These are phyloP conservation scores for Calocybe gangraenosa DNA, from an alignment of 768 basidiomycete genomes.

Conservation along the genomic window DNA sequence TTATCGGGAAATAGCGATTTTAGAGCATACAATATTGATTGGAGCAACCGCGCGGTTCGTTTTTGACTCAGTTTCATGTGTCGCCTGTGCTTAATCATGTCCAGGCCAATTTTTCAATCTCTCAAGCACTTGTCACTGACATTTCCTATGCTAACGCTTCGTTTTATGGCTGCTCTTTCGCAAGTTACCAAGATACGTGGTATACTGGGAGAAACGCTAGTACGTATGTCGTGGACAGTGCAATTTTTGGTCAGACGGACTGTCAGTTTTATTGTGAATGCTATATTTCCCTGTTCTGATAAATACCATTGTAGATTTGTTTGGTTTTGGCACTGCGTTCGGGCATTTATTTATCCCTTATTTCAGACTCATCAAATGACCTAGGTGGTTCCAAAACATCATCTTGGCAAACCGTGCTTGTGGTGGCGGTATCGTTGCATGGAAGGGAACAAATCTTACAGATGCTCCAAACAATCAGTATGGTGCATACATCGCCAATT, in stretches of 20 bases:
- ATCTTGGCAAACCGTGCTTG: constrained; percentile 60
- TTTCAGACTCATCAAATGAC: not conserved
- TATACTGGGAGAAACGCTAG: constrained; percentile 56
- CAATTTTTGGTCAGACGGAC: constrained; percentile 61
- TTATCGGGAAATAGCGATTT: constrained; percentile 55
- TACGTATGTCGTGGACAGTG: constrained; percentile 59
- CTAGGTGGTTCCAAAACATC: constrained; percentile 57
- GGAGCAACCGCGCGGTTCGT: constrained; percentile 62
- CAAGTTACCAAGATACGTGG: constrained; percentile 65
- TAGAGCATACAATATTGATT: constrained; percentile 63
- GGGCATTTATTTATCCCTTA: constrained; percentile 10
- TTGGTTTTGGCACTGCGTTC: constrained; percentile 59
- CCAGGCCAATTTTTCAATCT: constrained; percentile 53
- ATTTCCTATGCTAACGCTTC: constrained; percentile 65
- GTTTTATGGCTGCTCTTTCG: constrained; percentile 59
- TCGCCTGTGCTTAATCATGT: not conserved
- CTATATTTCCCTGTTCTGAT: not conserved
- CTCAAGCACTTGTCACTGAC: constrained; percentile 59
- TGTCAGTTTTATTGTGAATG: constrained; percentile 33
- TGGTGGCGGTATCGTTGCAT: constrained; percentile 63
- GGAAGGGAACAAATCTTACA: constrained; percentile 55
- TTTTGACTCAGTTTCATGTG: not conserved
- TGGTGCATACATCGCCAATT: constrained; percentile 53
- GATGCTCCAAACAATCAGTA: constrained; percentile 47
- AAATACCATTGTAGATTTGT: constrained; percentile 36